Conservation (phyloP, 2,329 filamentous ascomycete species). For the Exserohilum rostratum region DNA sequence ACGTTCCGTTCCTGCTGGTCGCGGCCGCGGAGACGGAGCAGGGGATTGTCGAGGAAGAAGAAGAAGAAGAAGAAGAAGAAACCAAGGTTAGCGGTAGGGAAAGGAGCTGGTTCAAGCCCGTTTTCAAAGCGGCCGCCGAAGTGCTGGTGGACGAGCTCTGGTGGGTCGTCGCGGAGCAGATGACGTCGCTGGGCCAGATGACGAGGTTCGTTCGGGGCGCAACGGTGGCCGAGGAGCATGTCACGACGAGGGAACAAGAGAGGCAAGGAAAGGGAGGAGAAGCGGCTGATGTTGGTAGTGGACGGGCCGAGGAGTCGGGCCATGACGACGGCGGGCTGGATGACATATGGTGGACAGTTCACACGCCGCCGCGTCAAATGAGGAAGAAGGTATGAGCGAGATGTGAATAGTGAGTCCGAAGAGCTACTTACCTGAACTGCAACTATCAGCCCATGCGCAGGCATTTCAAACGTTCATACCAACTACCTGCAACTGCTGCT, state of each 20-base stretch:
- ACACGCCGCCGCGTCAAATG: neutral
- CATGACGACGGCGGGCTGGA: conserved; percentile 5
- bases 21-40: conserved; percentile 7
- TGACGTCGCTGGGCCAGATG: conserved; percentile 2
- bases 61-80: conserved; percentile 4
- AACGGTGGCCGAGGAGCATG: conserved; percentile 7
- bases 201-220: conserved; percentile 5
- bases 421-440: neutral
- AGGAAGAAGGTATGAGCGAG: neutral
- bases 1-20: conserved; percentile 9
- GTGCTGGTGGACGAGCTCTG: conserved; percentile 6
- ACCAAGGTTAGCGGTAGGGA: conserved; percentile 1
- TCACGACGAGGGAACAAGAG: conserved; percentile 4
- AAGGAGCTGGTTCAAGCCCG: conserved; percentile 7
- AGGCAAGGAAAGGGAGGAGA: conserved; percentile 5
- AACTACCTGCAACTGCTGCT: neutral
- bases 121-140: conserved; percentile 4
- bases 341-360: conserved; percentile 4
- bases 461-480: too few relatives aligned
- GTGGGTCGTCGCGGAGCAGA: conserved; percentile 6
- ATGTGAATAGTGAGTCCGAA: neutral
- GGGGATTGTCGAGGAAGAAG: conserved; percentile 5
- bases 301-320: conserved; percentile 1
- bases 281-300: conserved; percentile 2
- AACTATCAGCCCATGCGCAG: too few relatives aligned